A percentile compares a stretch with the other conserved stretches of the same genome.
phyloP scores from a whole-genome alignment of 306 rosid species.

The barrel medic (Medicago truncatula) region DNA sequence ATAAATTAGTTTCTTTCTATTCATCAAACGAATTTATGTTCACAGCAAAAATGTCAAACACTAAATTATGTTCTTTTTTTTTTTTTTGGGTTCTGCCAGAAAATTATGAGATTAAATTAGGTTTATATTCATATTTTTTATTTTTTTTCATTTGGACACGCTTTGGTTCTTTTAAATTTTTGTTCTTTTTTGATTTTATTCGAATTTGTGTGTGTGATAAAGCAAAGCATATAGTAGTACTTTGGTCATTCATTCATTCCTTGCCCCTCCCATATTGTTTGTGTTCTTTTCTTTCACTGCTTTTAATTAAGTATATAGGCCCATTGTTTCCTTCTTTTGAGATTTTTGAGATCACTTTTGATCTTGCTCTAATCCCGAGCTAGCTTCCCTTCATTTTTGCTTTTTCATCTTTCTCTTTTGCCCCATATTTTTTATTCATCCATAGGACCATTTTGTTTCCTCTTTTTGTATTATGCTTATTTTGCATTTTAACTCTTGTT shows the following conservation, averaged over 20 bases:
- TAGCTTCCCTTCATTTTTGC: conserved; percentile 40
- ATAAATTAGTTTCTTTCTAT: no score
- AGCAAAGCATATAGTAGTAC: conserved; percentile 46
- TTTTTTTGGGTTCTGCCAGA: no score
- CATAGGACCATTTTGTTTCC: conserved; percentile 51
- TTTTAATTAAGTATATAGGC: conserved; percentile 52
- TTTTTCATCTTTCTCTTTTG: conserved; percentile 54
- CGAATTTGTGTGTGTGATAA: conserved; percentile 47
- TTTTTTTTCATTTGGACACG: neutral
- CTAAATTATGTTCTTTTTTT: no score
- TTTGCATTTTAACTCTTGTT: conserved; percentile 15
- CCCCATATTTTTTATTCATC: conserved; percentile 27
- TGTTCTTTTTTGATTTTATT: conserved; percentile 7
- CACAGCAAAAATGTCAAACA: no score
- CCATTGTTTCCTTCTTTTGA: conserved; percentile 37
- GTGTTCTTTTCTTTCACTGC: conserved; percentile 9
- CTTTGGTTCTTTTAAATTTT: neutral
- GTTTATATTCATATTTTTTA: no score
- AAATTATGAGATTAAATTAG: no score
- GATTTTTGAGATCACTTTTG: conserved; percentile 49
- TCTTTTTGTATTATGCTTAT: neutral
- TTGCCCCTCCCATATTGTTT: conserved; percentile 49
- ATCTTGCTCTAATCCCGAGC: conserved; percentile 86
- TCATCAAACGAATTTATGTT: no score
- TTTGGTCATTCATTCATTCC: conserved; percentile 43